Base-by-base conservation (phyloP, 2,329 filamentous ascomycete genomes). In the Claviceps arundinis region DNA sequence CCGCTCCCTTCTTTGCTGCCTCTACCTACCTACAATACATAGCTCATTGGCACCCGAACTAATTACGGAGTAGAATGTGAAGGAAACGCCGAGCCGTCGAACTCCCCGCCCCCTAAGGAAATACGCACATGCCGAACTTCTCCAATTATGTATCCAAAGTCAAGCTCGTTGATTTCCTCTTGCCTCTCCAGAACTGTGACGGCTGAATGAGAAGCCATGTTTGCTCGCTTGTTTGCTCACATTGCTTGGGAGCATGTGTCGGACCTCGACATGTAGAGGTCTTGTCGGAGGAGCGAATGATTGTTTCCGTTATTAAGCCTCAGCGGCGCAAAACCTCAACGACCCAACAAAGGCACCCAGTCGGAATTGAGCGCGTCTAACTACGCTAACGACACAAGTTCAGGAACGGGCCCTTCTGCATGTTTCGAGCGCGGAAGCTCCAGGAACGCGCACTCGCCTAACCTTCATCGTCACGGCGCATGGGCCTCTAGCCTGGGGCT, bases 401-500 rank as follows among this genome's bases (percentile, higher is more conserved):
- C 43, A 22, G 37, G 24, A 37, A 38, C 38, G 17, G 4, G 37
- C 47, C 14, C 11, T 30, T 34, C 5, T 46, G 24, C 14, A 17
- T 46, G 24, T 24, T 6, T 26, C 7, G 22, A 19, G 38, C 38
- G 38, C 14, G 16, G 38, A 40, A 8, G 30, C 30, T 9, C 30
- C 30, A 34, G 30, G 9, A 11, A 34, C 30, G 30, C 30, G 9
- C 30, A 34, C 3, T 9, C 30, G 30, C 30, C 30, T 34, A 34
- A 30, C 24, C 14, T 34, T 24, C 24, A 34, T 46, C 47, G 34
- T 45, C 16, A 40, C 42, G 14, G 22, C 37, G 51, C 51, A 41
- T 46, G 51, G 47, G 45, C 52, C 50, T 48, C 52, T 50, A 49
- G 42, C 24, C 40, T 43, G 44, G 37, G 46, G 40, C 48, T 53